phyloP scores from a whole-genome alignment of 371 early-diverging fungal genomes.

The Mucor racemosus region DNA sequence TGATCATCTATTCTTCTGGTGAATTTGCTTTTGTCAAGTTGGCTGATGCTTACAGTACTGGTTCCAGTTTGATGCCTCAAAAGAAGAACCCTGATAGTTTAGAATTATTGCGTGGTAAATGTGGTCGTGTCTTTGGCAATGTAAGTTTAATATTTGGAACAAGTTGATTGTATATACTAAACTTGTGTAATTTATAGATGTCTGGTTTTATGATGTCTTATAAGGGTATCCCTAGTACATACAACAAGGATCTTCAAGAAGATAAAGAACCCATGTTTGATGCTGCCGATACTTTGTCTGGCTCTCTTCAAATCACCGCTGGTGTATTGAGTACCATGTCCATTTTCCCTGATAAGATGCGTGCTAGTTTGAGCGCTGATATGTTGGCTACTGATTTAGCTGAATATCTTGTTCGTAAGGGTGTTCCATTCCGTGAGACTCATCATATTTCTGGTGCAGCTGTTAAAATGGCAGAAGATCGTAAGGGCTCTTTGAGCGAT shows the following conservation, averaged over 20 bases:
- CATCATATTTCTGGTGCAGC: slow-evolving; percentile 98
- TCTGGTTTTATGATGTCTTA: slow-evolving; percentile 96
- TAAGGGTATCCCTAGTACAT: slow-evolving; percentile 96
- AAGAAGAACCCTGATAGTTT: slow-evolving; percentile 98
- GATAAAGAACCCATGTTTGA: slow-evolving; percentile 99
- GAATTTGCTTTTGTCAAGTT: slow-evolving; percentile 94
- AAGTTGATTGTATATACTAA: neutral
- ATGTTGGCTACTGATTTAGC: slow-evolving; percentile 98
- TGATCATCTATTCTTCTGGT: slow-evolving; percentile 89
- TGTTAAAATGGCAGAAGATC: slow-evolving; percentile 91
- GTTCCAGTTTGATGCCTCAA: slow-evolving; percentile 97
- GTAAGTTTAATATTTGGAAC: slow-evolving; percentile 40
- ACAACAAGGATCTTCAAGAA: slow-evolving; percentile 98
- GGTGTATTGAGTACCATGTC: slow-evolving; percentile 89
- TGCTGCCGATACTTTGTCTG: slow-evolving; percentile 85
- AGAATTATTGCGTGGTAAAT: slow-evolving; percentile 95
- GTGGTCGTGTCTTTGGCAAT: slow-evolving; percentile 94
- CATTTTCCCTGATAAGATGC: slow-evolving; percentile 79
- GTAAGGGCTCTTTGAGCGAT: slow-evolving; percentile 67
- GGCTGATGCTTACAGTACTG: slow-evolving; percentile 97
- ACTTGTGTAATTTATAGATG: slow-evolving; percentile 56
- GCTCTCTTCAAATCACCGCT: slow-evolving; percentile 88
- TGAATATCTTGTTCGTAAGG: slow-evolving; percentile 92
- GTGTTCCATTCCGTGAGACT: slow-evolving; percentile 97
- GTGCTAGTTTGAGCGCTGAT: slow-evolving; percentile 78